Evolutionary conservation across 192 early-diverging fungal genomes (phyloP).

Genomic region (Backusella tarrabulga): DNA sequence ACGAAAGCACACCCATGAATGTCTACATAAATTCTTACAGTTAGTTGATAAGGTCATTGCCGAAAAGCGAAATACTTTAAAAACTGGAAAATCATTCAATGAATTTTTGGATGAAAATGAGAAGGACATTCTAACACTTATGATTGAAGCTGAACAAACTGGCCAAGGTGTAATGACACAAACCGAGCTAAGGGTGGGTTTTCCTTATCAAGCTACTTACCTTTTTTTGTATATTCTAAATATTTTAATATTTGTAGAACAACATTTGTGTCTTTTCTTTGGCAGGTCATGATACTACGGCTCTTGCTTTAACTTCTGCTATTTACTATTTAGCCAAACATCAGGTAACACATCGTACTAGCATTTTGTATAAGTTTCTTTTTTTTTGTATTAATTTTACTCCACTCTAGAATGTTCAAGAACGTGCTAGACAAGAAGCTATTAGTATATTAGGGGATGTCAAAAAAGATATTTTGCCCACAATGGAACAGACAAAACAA

Average conservation of each 20-base stretch:
- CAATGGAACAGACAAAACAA: constrained; percentile 48
- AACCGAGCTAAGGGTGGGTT: not conserved
- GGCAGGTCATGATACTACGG: constrained; percentile 60
- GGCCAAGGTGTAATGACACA: not conserved
- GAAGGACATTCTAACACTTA: constrained; percentile 31
- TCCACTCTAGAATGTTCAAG: constrained; percentile 39
- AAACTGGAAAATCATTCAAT: not conserved
- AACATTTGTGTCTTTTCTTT: constrained; percentile 49
- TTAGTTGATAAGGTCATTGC: constrained; percentile 5
- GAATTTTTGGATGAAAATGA: constrained; percentile 16
- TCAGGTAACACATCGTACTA: not conserved
- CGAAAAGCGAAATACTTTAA: not conserved
- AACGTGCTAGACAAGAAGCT: constrained; percentile 53
- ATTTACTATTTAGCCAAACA: constrained; percentile 52
- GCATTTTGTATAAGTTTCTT: no score
- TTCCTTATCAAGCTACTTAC: not conserved
- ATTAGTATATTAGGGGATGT: constrained; percentile 49
- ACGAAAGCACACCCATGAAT: not conserved
- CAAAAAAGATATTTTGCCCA: constrained; percentile 47
- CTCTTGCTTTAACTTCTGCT: constrained; percentile 48
- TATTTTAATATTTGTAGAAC: not conserved
- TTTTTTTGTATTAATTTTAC: not conserved
- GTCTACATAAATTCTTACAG: not conserved
- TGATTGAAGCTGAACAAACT: constrained; percentile 22
- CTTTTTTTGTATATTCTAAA: not conserved